Evolutionary conservation across 2,329 filamentous ascomycete genomes (phyloP).

Genomic region (Aureobasidium sp.): DNA sequence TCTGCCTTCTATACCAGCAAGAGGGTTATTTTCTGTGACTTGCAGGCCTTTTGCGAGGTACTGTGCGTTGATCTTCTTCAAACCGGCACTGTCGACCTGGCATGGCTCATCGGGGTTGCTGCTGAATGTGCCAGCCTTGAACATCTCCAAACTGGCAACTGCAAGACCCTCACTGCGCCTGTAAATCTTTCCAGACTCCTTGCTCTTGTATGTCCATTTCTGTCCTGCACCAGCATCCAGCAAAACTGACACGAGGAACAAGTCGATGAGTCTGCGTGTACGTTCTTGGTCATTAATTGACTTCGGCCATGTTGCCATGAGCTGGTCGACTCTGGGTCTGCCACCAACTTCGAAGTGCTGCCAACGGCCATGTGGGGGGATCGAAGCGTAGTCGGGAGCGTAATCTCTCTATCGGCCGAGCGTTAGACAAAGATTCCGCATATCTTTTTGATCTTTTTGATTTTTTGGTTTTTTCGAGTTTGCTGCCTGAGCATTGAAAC

Average conservation of each 20-base stretch:
- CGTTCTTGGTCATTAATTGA: slow-evolving; percentile 65
- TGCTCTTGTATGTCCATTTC: slow-evolving; percentile 86
- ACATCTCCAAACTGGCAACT: slow-evolving; percentile 77
- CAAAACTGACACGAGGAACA: slow-evolving; percentile 74
- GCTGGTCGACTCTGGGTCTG: slow-evolving; percentile 63
- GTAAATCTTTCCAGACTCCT: slow-evolving; percentile 77
- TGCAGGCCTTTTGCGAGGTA: slow-evolving; percentile 76
- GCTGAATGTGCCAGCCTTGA: slow-evolving; percentile 85
- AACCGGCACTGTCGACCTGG: slow-evolving; percentile 79
- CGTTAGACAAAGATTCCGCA: background rate
- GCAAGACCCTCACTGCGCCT: slow-evolving; percentile 83
- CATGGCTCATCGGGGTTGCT: slow-evolving; percentile 72
- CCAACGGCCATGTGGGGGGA: slow-evolving; percentile 81
- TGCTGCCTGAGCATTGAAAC: slow-evolving; percentile 21
- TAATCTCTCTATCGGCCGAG: slow-evolving; percentile 54
- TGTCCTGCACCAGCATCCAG: slow-evolving; percentile 85
- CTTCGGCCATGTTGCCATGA: slow-evolving; percentile 62
- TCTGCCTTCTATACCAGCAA: slow-evolving; percentile 80
- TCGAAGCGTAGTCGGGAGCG: slow-evolving; percentile 59
- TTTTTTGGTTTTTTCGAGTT: background rate
- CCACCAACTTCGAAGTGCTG: slow-evolving; percentile 81
- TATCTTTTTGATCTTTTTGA: background rate
- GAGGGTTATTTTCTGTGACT: slow-evolving; percentile 69
- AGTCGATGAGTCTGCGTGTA: slow-evolving; percentile 67
- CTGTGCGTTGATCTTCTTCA: slow-evolving; percentile 67